Conservation (phyloP, 1,284 basidiomycete genomes). For the Xanthoconium separans region DNA sequence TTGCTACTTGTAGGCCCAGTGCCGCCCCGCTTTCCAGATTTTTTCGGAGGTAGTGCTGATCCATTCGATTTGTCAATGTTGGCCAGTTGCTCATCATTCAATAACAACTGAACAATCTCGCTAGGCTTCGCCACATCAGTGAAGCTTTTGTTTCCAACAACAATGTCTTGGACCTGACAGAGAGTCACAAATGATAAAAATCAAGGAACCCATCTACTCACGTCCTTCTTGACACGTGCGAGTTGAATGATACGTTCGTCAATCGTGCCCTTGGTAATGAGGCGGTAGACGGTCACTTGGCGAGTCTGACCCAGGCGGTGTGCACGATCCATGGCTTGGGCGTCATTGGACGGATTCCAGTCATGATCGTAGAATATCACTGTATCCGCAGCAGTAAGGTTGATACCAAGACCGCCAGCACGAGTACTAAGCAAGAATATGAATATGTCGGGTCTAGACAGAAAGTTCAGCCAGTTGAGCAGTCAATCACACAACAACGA, state of each 20-base stretch:
- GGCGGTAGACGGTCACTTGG: constrained; percentile 97
- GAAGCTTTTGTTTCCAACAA: constrained; percentile 96
- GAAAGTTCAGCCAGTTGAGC: constrained; percentile 3
- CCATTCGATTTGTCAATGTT: constrained; percentile 49
- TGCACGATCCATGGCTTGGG: constrained; percentile 99
- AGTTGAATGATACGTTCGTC: constrained; percentile 98
- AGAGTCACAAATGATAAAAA: constrained; percentile 1
- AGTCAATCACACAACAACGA: constrained; percentile 28
- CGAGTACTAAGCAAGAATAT: constrained; percentile 95
- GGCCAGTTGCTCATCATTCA: constrained; percentile 91
- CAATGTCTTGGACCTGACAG: constrained; percentile 93
- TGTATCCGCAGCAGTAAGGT: constrained; percentile 96
- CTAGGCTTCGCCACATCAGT: constrained; percentile 92
- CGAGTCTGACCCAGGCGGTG: constrained; percentile 98
- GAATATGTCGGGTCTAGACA: constrained; percentile 84
- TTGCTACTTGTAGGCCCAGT: constrained; percentile 25
- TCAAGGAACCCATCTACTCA: constrained; percentile 38
- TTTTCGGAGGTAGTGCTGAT: constrained; percentile 39
- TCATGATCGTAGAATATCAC: constrained; percentile 99
- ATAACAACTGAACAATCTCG: constrained; percentile 93
- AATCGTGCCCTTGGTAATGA: constrained; percentile 96
- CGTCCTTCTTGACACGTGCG: constrained; percentile 94
- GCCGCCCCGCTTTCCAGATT: constrained; percentile 37
- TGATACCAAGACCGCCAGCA: constrained; percentile 98
- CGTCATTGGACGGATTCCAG: constrained; percentile 99